These are phyloP conservation scores for Ramaria sp. DNA, from an alignment of 768 basidiomycete species.

Conservation along the genomic window DNA sequence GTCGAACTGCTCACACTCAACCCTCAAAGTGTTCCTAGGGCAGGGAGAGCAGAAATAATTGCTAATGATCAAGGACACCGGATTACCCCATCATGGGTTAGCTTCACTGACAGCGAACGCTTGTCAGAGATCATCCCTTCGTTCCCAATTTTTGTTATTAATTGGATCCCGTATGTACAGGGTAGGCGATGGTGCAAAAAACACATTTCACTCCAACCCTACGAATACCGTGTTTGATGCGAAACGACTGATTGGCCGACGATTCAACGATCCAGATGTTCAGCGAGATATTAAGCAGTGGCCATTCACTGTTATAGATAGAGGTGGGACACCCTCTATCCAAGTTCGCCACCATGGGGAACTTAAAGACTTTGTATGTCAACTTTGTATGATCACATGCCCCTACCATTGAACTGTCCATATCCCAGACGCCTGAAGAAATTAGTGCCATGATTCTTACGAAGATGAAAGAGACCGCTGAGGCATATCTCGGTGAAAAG, in stretches of 20 bases:
- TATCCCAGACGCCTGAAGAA: slow-evolving; percentile 74
- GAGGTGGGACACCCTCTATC: slow-evolving; percentile 29
- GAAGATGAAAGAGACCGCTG: slow-evolving; percentile 99
- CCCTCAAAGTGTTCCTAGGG: background rate
- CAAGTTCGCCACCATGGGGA: slow-evolving; percentile 33
- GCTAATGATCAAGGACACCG: slow-evolving; percentile 15
- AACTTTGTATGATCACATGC: too few species aligned
- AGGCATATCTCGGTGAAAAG: slow-evolving; percentile 92
- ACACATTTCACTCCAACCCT: slow-evolving; percentile 36
- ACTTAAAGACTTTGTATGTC: slow-evolving; percentile 29
- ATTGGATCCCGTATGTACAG: slow-evolving; percentile 5
- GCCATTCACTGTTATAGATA: slow-evolving; percentile 30
- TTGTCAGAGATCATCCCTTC: slow-evolving; percentile 1
- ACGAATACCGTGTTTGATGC: slow-evolving; percentile 38
- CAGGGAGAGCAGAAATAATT: slow-evolving; percentile 6
- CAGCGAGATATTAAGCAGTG: slow-evolving; percentile 30
- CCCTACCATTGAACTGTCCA: too few species aligned
- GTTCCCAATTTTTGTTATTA: slow-evolving; percentile 12
- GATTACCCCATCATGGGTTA: slow-evolving; percentile 11
- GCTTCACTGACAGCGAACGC: slow-evolving; percentile 8
- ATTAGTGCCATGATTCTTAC: slow-evolving; percentile 89
- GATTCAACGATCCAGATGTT: slow-evolving; percentile 25
- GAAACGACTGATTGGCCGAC: slow-evolving; percentile 30
- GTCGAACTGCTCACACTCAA: background rate
- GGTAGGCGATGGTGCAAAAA: slow-evolving; percentile 44